Evolutionary conservation across 768 basidiomycete species (phyloP), one percentile per base, ranked within the genome.

Genomic region (Boletus rubroflammeus): DNA sequence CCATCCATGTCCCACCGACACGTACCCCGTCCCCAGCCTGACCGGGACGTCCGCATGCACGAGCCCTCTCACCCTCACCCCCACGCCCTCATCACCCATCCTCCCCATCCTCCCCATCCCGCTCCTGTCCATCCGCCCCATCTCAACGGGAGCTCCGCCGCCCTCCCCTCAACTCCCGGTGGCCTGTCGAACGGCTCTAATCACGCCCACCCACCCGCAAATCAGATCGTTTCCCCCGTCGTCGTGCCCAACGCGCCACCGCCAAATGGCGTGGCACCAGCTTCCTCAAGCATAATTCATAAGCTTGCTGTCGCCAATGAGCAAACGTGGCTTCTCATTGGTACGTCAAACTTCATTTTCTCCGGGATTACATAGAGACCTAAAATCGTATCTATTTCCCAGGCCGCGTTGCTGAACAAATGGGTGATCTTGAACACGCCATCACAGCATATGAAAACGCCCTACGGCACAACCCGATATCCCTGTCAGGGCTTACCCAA

Each of bases 361-460:
- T 45, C 15, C 36, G 19, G 26, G 25, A 31, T 13, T 31, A 26
- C 32, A n/a, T 28, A 17, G 36, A n/a, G 38, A 23, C 36, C 62
- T 69, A 56, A 70, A 53, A 31, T 44, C 47, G 56, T 32, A 48
- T 35, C 56, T 55, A 41, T 62, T 61, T 73, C 69, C 63, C 75
- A 98, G 95, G 94, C 50, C 85, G 90, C 51, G 90, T 97, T 51
- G 93, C 95, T 47, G 97, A 98, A 72, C 92, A 95, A 70, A 90
- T 98, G 85, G 82, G 86, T 59, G 92, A 98, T 76, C 80, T 91
- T 65, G 94, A 97, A 67, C 87, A 93, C 59, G 96, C 97, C 45
- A 79, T 93, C 63, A 83, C 83, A 41, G 93, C 94, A 56, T 99
- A 98, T 75, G 96, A 98, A 74, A 86, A 90, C 66, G 95, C 95